Evolutionary conservation across 495 filamentous ascomycete species (phyloP).

Genomic region (Hyaloscypha bicolor): DNA sequence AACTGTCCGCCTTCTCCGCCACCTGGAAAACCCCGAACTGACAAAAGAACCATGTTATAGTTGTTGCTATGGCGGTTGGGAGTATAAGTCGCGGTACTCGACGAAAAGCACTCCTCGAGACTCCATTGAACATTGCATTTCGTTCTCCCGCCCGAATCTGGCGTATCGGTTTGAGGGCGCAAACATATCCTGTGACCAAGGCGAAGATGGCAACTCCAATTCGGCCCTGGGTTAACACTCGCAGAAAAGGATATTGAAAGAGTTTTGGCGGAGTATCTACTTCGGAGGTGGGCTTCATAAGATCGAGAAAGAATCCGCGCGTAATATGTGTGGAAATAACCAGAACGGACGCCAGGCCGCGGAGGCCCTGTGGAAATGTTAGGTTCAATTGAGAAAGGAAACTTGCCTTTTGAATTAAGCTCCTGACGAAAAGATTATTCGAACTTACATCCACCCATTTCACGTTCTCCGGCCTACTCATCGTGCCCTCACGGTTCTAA

Average conservation of each 20-base stretch:
- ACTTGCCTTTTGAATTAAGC: neutral
- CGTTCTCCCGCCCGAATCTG: slow-evolving; percentile 56
- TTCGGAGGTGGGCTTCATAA: slow-evolving; percentile 56
- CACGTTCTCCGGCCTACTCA: slow-evolving; percentile 57
- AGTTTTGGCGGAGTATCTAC: slow-evolving; percentile 50
- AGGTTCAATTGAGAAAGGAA: neutral
- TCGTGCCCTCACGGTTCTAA: slow-evolving; percentile 23
- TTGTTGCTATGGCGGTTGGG: slow-evolving; percentile 58
- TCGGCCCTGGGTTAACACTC: slow-evolving; percentile 64
- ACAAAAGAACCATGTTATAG: slow-evolving; percentile 58
- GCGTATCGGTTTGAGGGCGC: slow-evolving; percentile 66
- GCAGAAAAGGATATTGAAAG: slow-evolving; percentile 61
- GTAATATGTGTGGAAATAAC: slow-evolving; percentile 67
- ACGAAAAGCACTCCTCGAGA: slow-evolving; percentile 65
- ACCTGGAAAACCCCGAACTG: slow-evolving; percentile 62
- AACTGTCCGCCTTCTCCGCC: slow-evolving; percentile 57
- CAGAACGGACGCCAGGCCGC: slow-evolving; percentile 64
- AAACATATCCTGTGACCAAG: slow-evolving; percentile 69
- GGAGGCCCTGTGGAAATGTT: slow-evolving; percentile 47
- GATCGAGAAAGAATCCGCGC: slow-evolving; percentile 58
- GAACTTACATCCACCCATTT: slow-evolving; percentile 70
- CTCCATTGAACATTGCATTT: slow-evolving; percentile 51
- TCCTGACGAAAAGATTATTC: neutral
- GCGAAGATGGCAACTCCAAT: slow-evolving; percentile 68
- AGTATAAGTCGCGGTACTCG: slow-evolving; percentile 64